phyloP scores from a whole-genome alignment of 2,329 filamentous ascomycete species.

The Fusarium sp. region DNA sequence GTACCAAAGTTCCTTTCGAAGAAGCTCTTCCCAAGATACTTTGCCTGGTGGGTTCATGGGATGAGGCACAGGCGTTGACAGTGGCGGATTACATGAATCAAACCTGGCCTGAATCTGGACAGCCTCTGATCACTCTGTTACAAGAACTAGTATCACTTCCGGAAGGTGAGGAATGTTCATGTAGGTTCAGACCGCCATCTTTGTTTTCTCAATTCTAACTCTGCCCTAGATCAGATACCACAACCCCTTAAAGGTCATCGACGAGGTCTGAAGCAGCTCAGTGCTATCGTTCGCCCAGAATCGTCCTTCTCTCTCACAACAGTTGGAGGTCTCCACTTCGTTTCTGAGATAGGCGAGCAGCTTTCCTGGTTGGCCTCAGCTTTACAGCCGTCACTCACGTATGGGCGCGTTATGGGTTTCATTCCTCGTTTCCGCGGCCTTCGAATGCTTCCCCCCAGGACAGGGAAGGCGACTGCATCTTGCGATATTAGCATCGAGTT shows the following conservation, averaged over 20 bases:
- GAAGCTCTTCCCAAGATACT: neutral
- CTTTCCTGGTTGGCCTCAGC: constrained; percentile 11
- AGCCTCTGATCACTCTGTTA: neutral
- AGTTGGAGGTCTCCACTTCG: neutral
- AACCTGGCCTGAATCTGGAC: constrained; percentile 4
- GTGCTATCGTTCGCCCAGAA: neutral
- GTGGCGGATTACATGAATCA: constrained; percentile 7
- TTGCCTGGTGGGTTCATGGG: neutral
- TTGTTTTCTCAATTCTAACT: neutral
- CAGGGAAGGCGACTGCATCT: neutral
- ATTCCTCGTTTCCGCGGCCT: neutral
- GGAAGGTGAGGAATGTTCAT: neutral
- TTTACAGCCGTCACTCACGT: neutral
- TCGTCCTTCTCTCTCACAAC: neutral
- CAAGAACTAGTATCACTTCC: neutral
- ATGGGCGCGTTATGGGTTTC: neutral
- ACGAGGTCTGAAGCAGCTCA: neutral
- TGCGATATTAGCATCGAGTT: neutral
- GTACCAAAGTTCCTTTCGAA: accelerated
- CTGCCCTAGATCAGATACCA: neutral
- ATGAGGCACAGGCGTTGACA: constrained; percentile 1
- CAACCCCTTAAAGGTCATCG: neutral
- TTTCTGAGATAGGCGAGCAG: constrained; percentile 21
- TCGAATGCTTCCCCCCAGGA: neutral
- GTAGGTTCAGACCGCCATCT: neutral